Evolutionary conservation across 495 filamentous ascomycete species (phyloP).

Genomic region (Neurospora cerealis): DNA sequence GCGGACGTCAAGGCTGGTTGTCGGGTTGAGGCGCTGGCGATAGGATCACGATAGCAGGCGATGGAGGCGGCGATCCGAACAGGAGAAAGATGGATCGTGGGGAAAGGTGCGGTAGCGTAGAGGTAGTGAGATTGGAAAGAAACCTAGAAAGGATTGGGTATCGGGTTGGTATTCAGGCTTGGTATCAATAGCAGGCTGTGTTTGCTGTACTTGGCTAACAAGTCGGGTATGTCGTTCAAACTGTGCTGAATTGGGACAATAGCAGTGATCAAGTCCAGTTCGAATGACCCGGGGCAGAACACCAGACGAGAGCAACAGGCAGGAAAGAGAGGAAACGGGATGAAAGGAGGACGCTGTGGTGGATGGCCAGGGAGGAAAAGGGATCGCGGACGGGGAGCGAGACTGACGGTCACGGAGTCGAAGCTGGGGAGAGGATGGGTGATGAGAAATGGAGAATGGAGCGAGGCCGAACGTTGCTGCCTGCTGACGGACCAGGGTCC

Average conservation of each 20-base stretch:
- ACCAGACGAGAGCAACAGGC: conserved; percentile 3
- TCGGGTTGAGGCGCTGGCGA: neutral
- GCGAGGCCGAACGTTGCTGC: conserved; percentile 20
- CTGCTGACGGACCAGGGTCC: conserved; percentile 18
- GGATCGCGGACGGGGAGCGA: conserved; percentile 6
- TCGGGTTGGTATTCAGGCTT: neutral
- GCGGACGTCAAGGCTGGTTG: neutral
- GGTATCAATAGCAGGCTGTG: neutral
- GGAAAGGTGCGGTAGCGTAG: neutral
- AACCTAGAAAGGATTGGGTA: neutral
- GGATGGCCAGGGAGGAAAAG: conserved; percentile 7
- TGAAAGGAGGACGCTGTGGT: conserved; percentile 6
- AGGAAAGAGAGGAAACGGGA: neutral
- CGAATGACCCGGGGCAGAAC: conserved; percentile 13
- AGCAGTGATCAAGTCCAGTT: neutral
- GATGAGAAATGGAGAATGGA: conserved; percentile 26
- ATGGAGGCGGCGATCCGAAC: neutral
- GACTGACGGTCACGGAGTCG: neutral
- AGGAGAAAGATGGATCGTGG: neutral
- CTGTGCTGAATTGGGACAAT: neutral
- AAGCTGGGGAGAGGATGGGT: conserved; percentile 6
- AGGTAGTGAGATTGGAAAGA: neutral
- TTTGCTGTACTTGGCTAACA: neutral
- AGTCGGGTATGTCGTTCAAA: neutral
- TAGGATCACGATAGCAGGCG: neutral